Evolutionary conservation across 2,329 filamentous ascomycete genomes (phyloP), one percentile per base, ranked within the genome.

Genomic region (Aspergillus persii): DNA sequence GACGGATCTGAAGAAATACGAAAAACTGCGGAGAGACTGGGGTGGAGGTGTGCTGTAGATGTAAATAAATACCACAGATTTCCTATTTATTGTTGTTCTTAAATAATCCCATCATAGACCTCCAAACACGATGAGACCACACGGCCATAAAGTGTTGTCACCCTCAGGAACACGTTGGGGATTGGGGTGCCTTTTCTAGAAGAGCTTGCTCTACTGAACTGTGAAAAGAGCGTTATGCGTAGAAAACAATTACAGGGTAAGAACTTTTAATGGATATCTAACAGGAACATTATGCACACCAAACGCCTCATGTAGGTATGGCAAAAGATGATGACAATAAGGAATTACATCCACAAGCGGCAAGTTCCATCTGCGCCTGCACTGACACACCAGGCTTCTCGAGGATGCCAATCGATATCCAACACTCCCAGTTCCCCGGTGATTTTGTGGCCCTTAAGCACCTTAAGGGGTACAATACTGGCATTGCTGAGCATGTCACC

Each of bases 401-500:
- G 86, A 5, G 92, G 92, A 80, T 99, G 95, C 96, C 96, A 99
- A 71, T 96, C 91, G 30, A 99, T 80, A 74, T 96, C 94, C 81
- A 98, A 83, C 15, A 98, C 93, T 65, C 95, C 95, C 59, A 99
- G 79, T 66, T 92, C 89, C 71, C 86, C 89, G 71, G 90, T 89
- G 2, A 98, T 87, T 77, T 89, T 90, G 79, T 99, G 95, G 1
- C 95, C 95, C 71, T 86, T 89, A 52, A 99, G 83, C 70, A 96
- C 92, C 83, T 98, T 99, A 63, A 99, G 84, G 8, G 95, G 95
- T 54, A 98, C 95, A 70, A 99, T 96, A 12, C 89, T 96, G 6
- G 95, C 93, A 71, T 96, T 96, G 80, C 96, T 92, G 86, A 99
- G 91, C 74, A 96, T 82, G 74, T 99, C 95, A 61, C 88, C 92